phyloP scores from a whole-genome alignment of 352 stramenopile genomes.

The Poterioochromonas sp. region DNA sequence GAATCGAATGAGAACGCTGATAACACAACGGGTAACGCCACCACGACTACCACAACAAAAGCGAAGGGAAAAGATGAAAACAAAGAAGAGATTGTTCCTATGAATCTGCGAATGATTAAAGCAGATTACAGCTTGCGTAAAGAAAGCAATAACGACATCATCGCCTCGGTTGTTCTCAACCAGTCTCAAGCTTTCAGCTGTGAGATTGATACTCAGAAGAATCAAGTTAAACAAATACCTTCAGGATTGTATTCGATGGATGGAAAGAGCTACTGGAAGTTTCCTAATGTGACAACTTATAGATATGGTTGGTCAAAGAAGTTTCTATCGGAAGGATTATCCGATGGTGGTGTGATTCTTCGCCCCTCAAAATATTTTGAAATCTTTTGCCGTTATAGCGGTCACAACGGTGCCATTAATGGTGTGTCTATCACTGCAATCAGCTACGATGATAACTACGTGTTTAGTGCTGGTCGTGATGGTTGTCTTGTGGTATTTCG shows the following conservation, averaged over 20 bases:
- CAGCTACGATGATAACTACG: conserved; percentile 69
- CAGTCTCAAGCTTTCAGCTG: no score
- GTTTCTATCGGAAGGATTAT: conserved; percentile 62
- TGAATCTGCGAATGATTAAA: no score
- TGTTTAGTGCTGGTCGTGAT: conserved; percentile 59
- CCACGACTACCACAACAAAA: no score
- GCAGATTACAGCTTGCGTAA: no score
- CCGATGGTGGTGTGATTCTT: conserved; percentile 67
- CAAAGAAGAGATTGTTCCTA: no score
- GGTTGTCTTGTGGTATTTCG: conserved; percentile 62
- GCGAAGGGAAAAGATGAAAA: no score
- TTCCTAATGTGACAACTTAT: conserved; percentile 31
- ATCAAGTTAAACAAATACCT: conserved; percentile 35
- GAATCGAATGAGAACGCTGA: no score
- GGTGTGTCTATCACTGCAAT: conserved; percentile 47
- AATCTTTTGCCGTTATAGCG: conserved; percentile 61
- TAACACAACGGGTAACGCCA: no score
- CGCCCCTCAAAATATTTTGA: conserved; percentile 51
- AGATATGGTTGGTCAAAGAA: conserved; percentile 41
- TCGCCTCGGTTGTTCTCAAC: no score
- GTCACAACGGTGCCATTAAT: conserved; percentile 55
- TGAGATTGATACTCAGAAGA: no score
- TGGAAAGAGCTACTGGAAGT: conserved; percentile 30
- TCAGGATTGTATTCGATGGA: conserved; percentile 38
- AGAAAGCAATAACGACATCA: no score